phyloP scores from a whole-genome alignment of 139 green algal species.

The Pseudopediastrum boryanum region DNA sequence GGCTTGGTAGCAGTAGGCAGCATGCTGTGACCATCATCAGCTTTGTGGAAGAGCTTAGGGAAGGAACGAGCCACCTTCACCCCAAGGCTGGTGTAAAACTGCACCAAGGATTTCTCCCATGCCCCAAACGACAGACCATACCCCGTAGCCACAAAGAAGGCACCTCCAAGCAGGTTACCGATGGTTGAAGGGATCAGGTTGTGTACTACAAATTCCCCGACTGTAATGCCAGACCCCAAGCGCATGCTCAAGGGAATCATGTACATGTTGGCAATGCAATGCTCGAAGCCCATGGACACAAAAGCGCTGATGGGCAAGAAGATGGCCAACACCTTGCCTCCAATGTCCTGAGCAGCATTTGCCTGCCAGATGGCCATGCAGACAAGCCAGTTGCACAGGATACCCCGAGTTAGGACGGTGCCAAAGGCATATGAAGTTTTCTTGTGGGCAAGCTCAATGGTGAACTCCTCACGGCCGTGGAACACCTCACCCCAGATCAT shows the following conservation, averaged over 20 bases:
- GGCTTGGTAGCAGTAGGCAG: background rate
- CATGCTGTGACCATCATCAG: background rate
- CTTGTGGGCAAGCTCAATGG: slow-evolving; percentile 21
- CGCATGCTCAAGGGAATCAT: slow-evolving; percentile 46
- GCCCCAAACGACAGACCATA: slow-evolving; percentile 60
- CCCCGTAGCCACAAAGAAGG: slow-evolving; percentile 67
- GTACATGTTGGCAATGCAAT: slow-evolving; percentile 82
- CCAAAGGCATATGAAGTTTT: slow-evolving; percentile 31
- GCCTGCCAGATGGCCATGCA: slow-evolving; percentile 82
- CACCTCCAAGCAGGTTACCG: slow-evolving; percentile 85
- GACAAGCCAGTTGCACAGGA: slow-evolving; percentile 92
- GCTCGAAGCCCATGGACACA: slow-evolving; percentile 78
- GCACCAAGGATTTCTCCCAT: slow-evolving; percentile 42
- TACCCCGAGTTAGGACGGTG: slow-evolving; percentile 62
- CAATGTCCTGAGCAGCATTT: slow-evolving; percentile 56
- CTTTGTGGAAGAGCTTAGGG: background rate
- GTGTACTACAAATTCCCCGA: slow-evolving; percentile 55
- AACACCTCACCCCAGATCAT: slow-evolving; percentile 42
- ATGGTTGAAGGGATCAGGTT: slow-evolving; percentile 86
- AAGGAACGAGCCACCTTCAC: background rate
- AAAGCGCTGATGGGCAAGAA: slow-evolving; percentile 80
- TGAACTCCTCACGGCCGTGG: slow-evolving; percentile 25
- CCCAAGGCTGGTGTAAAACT: background rate
- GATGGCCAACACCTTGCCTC: slow-evolving; percentile 75
- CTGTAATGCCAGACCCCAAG: slow-evolving; percentile 55